Conservation (phyloP, 495 filamentous ascomycete genomes). For the Glarea lozoyensis region DNA sequence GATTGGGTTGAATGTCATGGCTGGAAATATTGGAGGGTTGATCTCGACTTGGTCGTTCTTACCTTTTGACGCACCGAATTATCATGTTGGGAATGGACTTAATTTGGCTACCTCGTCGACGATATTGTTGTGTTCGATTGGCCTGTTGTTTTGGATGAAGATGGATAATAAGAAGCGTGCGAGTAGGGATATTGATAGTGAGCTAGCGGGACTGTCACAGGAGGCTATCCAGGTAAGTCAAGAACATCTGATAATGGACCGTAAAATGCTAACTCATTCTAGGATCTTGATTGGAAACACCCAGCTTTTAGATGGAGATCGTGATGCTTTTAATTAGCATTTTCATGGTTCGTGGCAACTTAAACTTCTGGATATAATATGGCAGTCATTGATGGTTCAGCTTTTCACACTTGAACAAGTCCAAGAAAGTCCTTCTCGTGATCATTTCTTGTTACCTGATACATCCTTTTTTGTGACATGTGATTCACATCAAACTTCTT, state of each 20-base stretch:
- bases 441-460: too few species aligned
- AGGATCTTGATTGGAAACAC: conserved; percentile 66
- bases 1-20: conserved; percentile 60
- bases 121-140: conserved; percentile 40
- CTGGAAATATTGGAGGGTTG: conserved; percentile 63
- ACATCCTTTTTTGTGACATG: too few species aligned
- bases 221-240: conserved; percentile 47
- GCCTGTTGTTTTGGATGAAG: conserved; percentile 51
- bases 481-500: too few species aligned
- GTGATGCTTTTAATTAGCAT: too few species aligned
- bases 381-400: too few species aligned
- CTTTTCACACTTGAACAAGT: too few species aligned
- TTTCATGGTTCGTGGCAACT: too few species aligned
- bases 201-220: conserved; percentile 40
- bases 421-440: too few species aligned
- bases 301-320: conserved; percentile 58
- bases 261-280: too few species aligned
- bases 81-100: conserved; percentile 64
- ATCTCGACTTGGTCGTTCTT: conserved; percentile 66
- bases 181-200: conserved; percentile 40
- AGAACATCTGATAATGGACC: too few species aligned
- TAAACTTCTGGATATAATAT: too few species aligned
- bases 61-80: conserved; percentile 54
- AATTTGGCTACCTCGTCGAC: conserved; percentile 54
- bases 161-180: conserved; percentile 53